Base-by-base conservation (phyloP, 495 filamentous ascomycete species). In the Parathielavia appendiculata region DNA sequence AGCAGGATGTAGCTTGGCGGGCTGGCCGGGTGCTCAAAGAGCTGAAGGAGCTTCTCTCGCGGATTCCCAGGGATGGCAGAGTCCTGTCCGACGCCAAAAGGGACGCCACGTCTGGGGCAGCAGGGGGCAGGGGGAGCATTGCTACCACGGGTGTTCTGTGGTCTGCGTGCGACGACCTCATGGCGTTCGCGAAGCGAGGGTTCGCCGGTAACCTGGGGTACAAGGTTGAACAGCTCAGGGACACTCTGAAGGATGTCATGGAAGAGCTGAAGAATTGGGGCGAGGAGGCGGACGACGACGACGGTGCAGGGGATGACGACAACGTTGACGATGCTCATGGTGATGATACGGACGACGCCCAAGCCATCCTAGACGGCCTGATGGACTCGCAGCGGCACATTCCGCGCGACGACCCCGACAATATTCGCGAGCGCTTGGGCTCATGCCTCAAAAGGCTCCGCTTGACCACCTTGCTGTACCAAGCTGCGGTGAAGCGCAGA, bases 181-280 rank as follows among this genome's bases (percentile, higher is more conserved):
- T 85, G 7, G 74, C 77, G 13, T 71, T 92, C 26, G 77, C 81
- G 14, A 73, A 70, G n/a, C 73, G 83, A 14, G 91, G 89, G 0
- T 76, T 92, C 38, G 77, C 79, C 0, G 85, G 83, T 0, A 75
- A 87, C 39, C 67, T 89, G 19, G 69, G 81, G 13, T 69, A 76
- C 48, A 86, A 84, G 60, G 83, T 81, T 16, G 82, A 87, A 63
- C 75, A 86, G 58, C 88, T 84, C 62, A 75, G 83, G 51, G 87
- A 87, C 60, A 79, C 89, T 12, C 69, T 96, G 14, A 79, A 86
- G 58, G 91, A 96, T 74, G 87, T 90, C 0, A 77, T 93, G 30
- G 80, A 85, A 61, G 91, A 96, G 71, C 71, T 96, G 60, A 88
- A 89, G 59, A 87, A 90, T 63, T 96, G 91, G 87, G 83, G 86